Conservation (phyloP, 768 basidiomycete genomes). For the Inosperma sp. region DNA sequence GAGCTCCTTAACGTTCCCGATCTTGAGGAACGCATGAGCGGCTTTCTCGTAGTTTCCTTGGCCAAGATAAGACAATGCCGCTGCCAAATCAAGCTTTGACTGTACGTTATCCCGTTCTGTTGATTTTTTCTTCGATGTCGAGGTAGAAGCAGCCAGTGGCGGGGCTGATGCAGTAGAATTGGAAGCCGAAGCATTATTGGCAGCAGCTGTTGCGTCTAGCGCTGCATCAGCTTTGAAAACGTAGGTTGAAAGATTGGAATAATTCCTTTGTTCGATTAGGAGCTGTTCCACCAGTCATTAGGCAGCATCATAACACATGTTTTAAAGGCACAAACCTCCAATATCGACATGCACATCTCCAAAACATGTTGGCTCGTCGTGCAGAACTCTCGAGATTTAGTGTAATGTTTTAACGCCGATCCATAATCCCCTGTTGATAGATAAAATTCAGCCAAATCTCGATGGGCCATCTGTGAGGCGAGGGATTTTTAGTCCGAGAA, state of each 20-base stretch:
- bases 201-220: constrained; percentile 55
- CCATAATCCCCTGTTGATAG: constrained; percentile 68
- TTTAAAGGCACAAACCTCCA: constrained; percentile 50
- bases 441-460: constrained; percentile 82
- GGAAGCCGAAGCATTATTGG: constrained; percentile 19
- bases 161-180: constrained; percentile 20
- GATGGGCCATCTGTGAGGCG: constrained; percentile 73
- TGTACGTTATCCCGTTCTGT: constrained; percentile 65
- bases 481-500: neutral
- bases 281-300: constrained; percentile 42
- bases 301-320: neutral
- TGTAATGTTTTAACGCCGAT: constrained; percentile 72
- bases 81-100: constrained; percentile 77
- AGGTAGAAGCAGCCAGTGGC: constrained; percentile 18
- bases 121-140: constrained; percentile 39
- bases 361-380: constrained; percentile 88
- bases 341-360: constrained; percentile 82
- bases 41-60: constrained; percentile 76
- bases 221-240: constrained; percentile 95
- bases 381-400: constrained; percentile 91
- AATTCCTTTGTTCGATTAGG: constrained; percentile 81
- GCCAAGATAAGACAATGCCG: constrained; percentile 70
- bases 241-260: constrained; percentile 84
- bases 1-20: constrained; percentile 60
- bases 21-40: constrained; percentile 63